These are phyloP conservation scores for Immersiella caudata DNA, from an alignment of 495 filamentous ascomycete genomes.

Conservation along the genomic window DNA sequence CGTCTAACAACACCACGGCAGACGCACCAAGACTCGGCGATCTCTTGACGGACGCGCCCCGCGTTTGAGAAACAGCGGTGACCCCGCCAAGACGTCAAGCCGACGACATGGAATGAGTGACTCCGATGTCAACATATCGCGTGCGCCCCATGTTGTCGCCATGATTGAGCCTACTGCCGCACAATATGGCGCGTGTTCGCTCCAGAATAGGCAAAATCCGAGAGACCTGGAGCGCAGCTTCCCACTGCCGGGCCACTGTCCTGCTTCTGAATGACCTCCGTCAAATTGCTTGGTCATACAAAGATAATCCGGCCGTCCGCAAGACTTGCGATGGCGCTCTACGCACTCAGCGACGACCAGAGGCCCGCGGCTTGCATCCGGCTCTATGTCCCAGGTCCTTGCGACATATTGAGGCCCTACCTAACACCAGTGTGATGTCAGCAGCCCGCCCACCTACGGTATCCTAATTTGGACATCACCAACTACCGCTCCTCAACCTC, in stretches of 20 bases:
- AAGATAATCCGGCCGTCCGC: neutral
- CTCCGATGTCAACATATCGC: slow-evolving; percentile 27
- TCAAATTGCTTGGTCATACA: slow-evolving; percentile 18
- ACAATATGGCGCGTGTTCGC: slow-evolving; percentile 27
- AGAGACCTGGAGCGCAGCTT: slow-evolving; percentile 20
- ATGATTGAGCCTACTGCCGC: slow-evolving; percentile 35
- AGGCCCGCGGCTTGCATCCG: neutral
- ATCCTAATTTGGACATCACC: neutral
- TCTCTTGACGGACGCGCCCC: slow-evolving; percentile 14
- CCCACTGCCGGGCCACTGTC: slow-evolving; percentile 21
- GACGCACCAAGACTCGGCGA: slow-evolving; percentile 3
- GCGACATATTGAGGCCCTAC: neutral
- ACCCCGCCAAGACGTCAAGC: slow-evolving; percentile 17
- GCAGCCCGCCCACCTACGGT: neutral
- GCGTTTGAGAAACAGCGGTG: slow-evolving; percentile 5
- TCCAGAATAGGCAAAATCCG: slow-evolving; percentile 35
- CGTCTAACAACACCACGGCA: slow-evolving; percentile 5
- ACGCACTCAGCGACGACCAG: neutral
- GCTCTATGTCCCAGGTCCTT: neutral
- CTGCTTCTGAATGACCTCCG: slow-evolving; percentile 13
- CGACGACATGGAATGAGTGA: slow-evolving; percentile 19
- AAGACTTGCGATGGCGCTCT: neutral
- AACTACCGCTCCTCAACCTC: slow-evolving; percentile 29
- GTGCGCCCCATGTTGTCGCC: slow-evolving; percentile 19
- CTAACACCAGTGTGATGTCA: neutral